Percentiles rank a stretch among this genome's conserved stretches.
Evolutionary conservation across 2,329 filamentous ascomycete genomes (phyloP).

Genomic region (Epichloe uncinata): DNA sequence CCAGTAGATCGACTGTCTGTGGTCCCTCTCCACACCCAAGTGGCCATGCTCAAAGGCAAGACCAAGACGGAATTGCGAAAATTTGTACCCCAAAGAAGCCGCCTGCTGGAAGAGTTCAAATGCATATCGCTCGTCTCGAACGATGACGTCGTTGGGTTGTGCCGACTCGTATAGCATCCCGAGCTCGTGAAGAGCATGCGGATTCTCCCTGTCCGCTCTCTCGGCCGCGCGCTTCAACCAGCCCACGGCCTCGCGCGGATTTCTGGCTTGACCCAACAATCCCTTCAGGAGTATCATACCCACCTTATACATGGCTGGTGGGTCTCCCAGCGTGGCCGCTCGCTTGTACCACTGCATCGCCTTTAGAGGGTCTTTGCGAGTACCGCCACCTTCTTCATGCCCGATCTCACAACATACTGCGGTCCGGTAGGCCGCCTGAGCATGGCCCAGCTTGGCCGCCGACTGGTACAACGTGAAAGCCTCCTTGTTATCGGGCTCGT

Average conservation of each 20-base stretch:
- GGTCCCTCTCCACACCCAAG: constrained; percentile 70
- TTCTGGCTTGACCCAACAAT: constrained; percentile 72
- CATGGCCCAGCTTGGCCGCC: constrained; percentile 78
- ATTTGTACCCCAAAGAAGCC: constrained; percentile 84
- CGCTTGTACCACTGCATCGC: constrained; percentile 98
- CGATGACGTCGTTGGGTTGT: constrained; percentile 54
- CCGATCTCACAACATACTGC: constrained; percentile 97
- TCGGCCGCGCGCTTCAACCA: constrained; percentile 94
- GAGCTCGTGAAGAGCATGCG: constrained; percentile 87
- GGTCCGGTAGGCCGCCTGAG: constrained; percentile 80
- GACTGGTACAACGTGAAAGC: constrained; percentile 90
- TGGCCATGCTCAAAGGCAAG: constrained; percentile 82
- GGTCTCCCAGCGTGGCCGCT: constrained; percentile 78
- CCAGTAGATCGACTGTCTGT: constrained; percentile 79
- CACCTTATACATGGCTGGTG: constrained; percentile 95
- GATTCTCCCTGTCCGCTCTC: constrained; percentile 75
- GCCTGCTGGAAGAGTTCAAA: constrained; percentile 73
- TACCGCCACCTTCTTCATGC: constrained; percentile 85
- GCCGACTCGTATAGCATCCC: constrained; percentile 53
- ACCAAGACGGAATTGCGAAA: constrained; percentile 81
- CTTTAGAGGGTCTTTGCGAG: constrained; percentile 78
- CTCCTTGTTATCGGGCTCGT: constrained; percentile 76
- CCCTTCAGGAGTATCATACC: constrained; percentile 94
- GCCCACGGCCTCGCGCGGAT: constrained; percentile 71
- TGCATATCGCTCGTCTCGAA: constrained; percentile 72